phyloP scores from a whole-genome alignment of 1,139 yeast species.

The Barnettozyma hawaiiensis region DNA sequence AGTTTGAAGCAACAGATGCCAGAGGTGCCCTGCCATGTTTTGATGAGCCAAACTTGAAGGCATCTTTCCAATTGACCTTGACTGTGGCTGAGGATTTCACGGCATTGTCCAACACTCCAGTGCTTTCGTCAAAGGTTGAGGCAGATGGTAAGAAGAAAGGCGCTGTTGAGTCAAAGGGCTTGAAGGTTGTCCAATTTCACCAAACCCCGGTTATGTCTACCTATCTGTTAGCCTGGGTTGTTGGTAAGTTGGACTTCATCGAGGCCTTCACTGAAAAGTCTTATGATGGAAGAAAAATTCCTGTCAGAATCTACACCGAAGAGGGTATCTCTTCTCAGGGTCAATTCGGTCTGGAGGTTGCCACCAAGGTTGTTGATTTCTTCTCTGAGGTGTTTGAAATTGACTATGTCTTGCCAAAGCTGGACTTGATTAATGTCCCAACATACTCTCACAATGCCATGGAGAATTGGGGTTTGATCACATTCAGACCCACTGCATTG shows the following conservation, averaged over 20 bases:
- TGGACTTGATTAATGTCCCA: slow-evolving; percentile 80
- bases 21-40: slow-evolving; percentile 82
- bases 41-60: slow-evolving; percentile 75
- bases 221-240: slow-evolving; percentile 73
- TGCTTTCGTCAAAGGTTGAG: slow-evolving; percentile 36
- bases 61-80: slow-evolving; percentile 61
- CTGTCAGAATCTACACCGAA: slow-evolving; percentile 77
- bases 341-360: slow-evolving; percentile 60
- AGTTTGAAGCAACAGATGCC: slow-evolving; percentile 83
- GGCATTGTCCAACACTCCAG: slow-evolving; percentile 73
- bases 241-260: slow-evolving; percentile 73
- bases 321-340: slow-evolving; percentile 67
- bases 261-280: slow-evolving; percentile 38
- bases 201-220: slow-evolving; percentile 77
- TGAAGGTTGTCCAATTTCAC: slow-evolving; percentile 44
- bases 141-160: slow-evolving; percentile 44
- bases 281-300: slow-evolving; percentile 56
- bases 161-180: slow-evolving; percentile 21
- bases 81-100: slow-evolving; percentile 53
- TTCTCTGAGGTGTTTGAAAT: slow-evolving; percentile 67
- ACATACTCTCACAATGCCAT: slow-evolving; percentile 84
- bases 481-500: slow-evolving; percentile 75
- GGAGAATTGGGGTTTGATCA: slow-evolving; percentile 89
- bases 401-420: slow-evolving; percentile 73
- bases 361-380: slow-evolving; percentile 70